These are phyloP conservation scores for Cordyceps farinosa DNA, from an alignment of 2,329 filamentous ascomycete genomes.

Conservation along the genomic window DNA sequence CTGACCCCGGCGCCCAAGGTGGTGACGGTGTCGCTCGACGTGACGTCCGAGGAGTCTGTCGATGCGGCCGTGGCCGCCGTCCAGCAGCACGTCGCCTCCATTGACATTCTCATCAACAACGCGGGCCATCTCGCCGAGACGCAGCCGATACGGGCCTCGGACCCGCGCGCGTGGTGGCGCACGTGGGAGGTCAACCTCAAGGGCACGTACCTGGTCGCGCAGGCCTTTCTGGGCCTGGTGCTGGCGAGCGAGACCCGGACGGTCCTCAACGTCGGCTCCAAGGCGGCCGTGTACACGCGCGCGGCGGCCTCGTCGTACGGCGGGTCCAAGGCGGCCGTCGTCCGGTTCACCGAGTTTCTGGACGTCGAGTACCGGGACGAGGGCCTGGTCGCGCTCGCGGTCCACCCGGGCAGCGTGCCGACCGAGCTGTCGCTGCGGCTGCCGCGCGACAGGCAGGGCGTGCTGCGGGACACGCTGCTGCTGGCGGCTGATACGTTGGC, in stretches of 20 bases:
- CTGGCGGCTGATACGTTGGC: slow-evolving; percentile 41
- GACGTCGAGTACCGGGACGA: too few relatives aligned
- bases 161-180: slow-evolving; percentile 41
- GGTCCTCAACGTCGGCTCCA: slow-evolving; percentile 44
- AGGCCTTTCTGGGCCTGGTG: slow-evolving; percentile 47
- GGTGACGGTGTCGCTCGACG: slow-evolving; percentile 29
- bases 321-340: not conserved
- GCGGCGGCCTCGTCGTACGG: slow-evolving; percentile 41
- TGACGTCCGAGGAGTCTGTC: slow-evolving; percentile 32
- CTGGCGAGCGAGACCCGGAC: slow-evolving; percentile 35
- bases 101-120: slow-evolving; percentile 44
- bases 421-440: slow-evolving; percentile 29
- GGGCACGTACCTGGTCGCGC: slow-evolving; percentile 43
- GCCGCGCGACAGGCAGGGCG: not conserved
- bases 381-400: slow-evolving; percentile 17
- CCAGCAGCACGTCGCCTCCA: slow-evolving; percentile 26
- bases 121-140: slow-evolving; percentile 39
- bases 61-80: slow-evolving; percentile 26
- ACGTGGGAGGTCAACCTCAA: slow-evolving; percentile 50
- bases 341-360: too few relatives aligned
- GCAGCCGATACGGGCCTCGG: slow-evolving; percentile 32
- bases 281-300: slow-evolving; percentile 22
- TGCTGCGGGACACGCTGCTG: slow-evolving; percentile 34
- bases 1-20: slow-evolving; percentile 26
- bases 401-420: slow-evolving; percentile 36